Conservation (phyloP, 1,284 basidiomycete species). For the Trametes versicolor region DNA sequence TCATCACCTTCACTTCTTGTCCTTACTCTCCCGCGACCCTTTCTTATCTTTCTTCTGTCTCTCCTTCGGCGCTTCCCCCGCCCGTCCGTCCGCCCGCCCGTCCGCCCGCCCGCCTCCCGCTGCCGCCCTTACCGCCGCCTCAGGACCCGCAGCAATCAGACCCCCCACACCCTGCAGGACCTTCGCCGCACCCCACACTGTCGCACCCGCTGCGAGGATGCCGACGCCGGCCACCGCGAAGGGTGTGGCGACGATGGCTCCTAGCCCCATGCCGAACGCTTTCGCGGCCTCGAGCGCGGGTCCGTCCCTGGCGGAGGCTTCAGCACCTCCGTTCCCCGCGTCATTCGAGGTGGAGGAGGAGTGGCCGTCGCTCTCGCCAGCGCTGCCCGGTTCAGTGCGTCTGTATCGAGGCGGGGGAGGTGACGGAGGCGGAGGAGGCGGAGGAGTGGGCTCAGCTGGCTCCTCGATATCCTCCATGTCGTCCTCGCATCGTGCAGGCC, state of each 20-base stretch:
- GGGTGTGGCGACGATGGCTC: constrained; percentile 19
- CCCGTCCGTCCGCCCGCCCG: not conserved
- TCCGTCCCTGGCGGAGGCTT: not conserved
- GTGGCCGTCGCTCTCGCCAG: not conserved
- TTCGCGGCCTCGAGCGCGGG: constrained; percentile 4
- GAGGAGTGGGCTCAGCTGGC: too few relatives aligned
- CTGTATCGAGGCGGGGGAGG: too few relatives aligned
- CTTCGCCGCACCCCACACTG: constrained; percentile 20
- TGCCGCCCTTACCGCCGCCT: not conserved
- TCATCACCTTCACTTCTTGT: too few relatives aligned
- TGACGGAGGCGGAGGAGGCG: too few relatives aligned
- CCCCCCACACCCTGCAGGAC: constrained; percentile 23
- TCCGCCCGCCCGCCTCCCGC: not conserved
- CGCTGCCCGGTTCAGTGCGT: too few relatives aligned
- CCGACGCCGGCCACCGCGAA: constrained; percentile 13
- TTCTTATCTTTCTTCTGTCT: not conserved
- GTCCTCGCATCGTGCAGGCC: too few relatives aligned
- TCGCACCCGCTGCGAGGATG: constrained; percentile 8
- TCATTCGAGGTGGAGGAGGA: not conserved
- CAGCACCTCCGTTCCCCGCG: not conserved
- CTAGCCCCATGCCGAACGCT: constrained; percentile 20
- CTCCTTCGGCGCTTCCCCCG: not conserved
- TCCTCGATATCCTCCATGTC: too few relatives aligned
- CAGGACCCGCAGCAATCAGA: constrained; percentile 14
- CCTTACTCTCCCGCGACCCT: not conserved